Conservation (phyloP, 768 basidiomycete species). For the Pisolithus marmoratus region DNA sequence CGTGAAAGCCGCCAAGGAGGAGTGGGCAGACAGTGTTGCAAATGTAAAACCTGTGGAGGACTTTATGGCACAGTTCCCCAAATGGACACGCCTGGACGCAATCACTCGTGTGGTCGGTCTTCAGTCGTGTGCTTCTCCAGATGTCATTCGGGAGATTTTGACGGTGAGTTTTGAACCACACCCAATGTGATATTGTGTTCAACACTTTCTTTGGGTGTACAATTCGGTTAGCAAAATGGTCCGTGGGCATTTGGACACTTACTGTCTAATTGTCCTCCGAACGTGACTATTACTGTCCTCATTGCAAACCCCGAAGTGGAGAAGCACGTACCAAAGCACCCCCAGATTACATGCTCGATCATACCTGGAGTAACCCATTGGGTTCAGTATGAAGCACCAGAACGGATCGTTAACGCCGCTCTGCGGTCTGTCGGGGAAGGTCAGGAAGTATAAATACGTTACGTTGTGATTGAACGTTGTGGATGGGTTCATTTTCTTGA, state of each 20-base stretch:
- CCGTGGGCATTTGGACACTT: constrained; percentile 11
- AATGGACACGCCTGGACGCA: constrained; percentile 11
- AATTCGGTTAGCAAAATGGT: constrained; percentile 12
- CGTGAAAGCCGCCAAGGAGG: background rate
- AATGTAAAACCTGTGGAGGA: constrained; percentile 5
- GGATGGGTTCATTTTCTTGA: too few relatives aligned
- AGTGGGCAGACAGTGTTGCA: background rate
- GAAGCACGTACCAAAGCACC: constrained; percentile 11
- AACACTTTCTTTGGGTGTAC: background rate
- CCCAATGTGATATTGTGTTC: background rate
- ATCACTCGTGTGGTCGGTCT: constrained; percentile 9
- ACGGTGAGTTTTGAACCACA: constrained; percentile 1
- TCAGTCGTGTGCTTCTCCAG: constrained; percentile 5
- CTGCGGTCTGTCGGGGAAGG: background rate
- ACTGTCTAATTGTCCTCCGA: constrained; percentile 5
- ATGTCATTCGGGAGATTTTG: constrained; percentile 2
- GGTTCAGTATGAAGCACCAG: constrained; percentile 22
- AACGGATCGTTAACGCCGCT: constrained; percentile 14
- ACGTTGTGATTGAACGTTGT: too few relatives aligned
- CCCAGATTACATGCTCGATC: constrained; percentile 5
- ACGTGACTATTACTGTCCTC: constrained; percentile 12
- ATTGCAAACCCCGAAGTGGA: constrained; percentile 7
- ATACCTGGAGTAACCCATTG: constrained; percentile 18
- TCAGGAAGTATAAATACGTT: too few relatives aligned
- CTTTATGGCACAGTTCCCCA: constrained; percentile 6